These are phyloP conservation scores for Phialophora tarda DNA, from an alignment of 2,329 filamentous ascomycete genomes.

Conservation along the genomic window DNA sequence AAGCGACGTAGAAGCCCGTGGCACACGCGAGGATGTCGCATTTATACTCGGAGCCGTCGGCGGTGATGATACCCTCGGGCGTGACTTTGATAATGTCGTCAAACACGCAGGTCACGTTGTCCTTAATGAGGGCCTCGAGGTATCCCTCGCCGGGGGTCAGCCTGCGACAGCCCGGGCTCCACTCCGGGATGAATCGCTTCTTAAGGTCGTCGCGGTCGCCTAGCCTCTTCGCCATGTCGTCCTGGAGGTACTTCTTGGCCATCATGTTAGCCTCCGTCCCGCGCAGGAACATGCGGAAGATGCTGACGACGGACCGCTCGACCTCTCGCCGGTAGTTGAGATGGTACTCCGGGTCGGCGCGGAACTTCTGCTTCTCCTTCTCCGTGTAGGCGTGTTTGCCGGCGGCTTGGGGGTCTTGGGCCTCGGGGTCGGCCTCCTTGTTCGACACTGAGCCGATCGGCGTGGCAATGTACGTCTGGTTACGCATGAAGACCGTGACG, in stretches of 20 bases:
- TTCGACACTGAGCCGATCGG: constrained; percentile 34
- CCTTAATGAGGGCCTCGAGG: constrained; percentile 30
- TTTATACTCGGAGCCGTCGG: constrained; percentile 41
- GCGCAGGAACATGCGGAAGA: constrained; percentile 31
- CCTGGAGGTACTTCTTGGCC: constrained; percentile 28
- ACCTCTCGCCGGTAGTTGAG: constrained; percentile 27
- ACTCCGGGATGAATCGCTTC: constrained; percentile 37
- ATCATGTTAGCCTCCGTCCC: constrained; percentile 26
- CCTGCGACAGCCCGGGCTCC: constrained; percentile 51
- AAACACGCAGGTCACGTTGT: constrained; percentile 37
- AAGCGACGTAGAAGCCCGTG: constrained; percentile 47
- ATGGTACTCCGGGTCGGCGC: constrained; percentile 30
- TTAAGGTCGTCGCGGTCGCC: constrained; percentile 36
- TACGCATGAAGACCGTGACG: constrained; percentile 44
- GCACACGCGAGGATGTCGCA: constrained; percentile 47
- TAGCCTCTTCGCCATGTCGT: constrained; percentile 38
- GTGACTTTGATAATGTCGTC: constrained; percentile 42
- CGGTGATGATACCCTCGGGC: constrained; percentile 41
- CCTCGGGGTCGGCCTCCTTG: constrained; percentile 37
- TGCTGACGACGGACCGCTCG: constrained; percentile 26
- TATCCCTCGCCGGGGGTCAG: constrained; percentile 51
- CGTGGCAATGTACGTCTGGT: constrained; percentile 42
- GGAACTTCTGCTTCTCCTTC: constrained; percentile 35
- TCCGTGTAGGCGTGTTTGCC: constrained; percentile 34
- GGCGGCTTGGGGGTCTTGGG: constrained; percentile 31